Base-by-base conservation (phyloP, 805 yeast species). In the Candida golubevii region DNA sequence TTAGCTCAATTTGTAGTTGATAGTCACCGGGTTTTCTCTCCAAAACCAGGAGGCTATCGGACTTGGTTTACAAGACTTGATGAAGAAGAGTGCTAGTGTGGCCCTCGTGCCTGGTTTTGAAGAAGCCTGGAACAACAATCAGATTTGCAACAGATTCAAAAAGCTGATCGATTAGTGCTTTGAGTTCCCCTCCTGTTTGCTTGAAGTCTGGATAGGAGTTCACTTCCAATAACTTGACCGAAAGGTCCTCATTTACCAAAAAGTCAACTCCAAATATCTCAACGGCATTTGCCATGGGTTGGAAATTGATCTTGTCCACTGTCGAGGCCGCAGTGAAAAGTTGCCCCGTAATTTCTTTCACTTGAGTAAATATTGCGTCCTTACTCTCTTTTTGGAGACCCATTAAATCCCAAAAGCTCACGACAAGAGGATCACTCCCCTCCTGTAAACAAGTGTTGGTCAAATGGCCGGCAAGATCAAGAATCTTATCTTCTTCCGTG, bases 191-290 rank as follows among this genome's bases (percentile, higher is more conserved):
- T 13, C 99, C 99, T 0, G 98, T 93, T 65, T 93, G 99, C 58
- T 88, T 89, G 67, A 93, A 93, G 60, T 93, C 99, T 1, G 99
- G 99, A 59, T 84, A 93, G 12, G 98, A 83, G 58, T 93, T 93
- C 36, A 89, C 87, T 62, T 93, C 98, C 35, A 91, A 66, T 26
- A 93, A 59, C 36, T 71, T 73, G 3, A 85, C 91, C 11, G 72
- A 61, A 18, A 63, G 59, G 28, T 78, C 68, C 2, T 64, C 67
- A 54, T 80, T 82, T 13, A 93, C 85, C 43, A 93, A 63, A 62
- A 89, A 90, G 61, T 93, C 99, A 12, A 93, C 71, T 0, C 99
- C 99, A 60, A 75, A 93, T 7, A 88, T 74, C 62, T 93, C 99
- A 59, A 87, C 78, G 0, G 95, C 91, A 62, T 88, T 88, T 1